Conservation (phyloP, 2,329 filamentous ascomycete genomes). For the Hyphodiscus sp. region DNA sequence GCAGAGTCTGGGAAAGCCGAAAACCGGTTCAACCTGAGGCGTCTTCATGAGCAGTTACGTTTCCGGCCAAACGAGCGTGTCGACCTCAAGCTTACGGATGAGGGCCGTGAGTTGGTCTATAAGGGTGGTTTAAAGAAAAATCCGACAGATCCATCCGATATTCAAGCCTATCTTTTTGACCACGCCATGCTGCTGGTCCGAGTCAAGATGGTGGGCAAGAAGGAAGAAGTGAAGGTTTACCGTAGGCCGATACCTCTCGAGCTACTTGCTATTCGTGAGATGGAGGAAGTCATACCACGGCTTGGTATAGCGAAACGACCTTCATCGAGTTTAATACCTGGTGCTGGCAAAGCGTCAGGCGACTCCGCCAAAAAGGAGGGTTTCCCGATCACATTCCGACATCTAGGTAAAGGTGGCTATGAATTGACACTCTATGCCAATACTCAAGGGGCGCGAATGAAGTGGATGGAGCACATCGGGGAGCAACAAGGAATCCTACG, state of each 20-base stretch:
- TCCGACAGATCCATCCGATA: constrained; percentile 79
- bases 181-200: constrained; percentile 89
- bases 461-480: constrained; percentile 96
- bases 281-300: constrained; percentile 90
- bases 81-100: constrained; percentile 89
- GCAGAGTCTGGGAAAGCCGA: constrained; percentile 94
- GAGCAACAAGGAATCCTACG: constrained; percentile 81
- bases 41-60: constrained; percentile 84
- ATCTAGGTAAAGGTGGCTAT: constrained; percentile 92
- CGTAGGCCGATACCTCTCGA: constrained; percentile 90
- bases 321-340: constrained; percentile 74
- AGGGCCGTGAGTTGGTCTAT: constrained; percentile 86
- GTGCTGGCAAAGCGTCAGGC: constrained; percentile 44
- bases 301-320: constrained; percentile 76
- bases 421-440: constrained; percentile 84
- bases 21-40: constrained; percentile 92
- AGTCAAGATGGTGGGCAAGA: constrained; percentile 86
- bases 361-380: constrained; percentile 63
- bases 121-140: constrained; percentile 93
- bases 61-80: constrained; percentile 87
- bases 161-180: constrained; percentile 93
- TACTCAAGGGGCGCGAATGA: constrained; percentile 79
- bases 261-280: constrained; percentile 86
- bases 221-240: constrained; percentile 92
- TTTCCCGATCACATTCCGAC: constrained; percentile 92